These are phyloP conservation scores for Calamus simplicifolius DNA, from an alignment of 176 grass and related monocot genomes.

Conservation along the genomic window DNA sequence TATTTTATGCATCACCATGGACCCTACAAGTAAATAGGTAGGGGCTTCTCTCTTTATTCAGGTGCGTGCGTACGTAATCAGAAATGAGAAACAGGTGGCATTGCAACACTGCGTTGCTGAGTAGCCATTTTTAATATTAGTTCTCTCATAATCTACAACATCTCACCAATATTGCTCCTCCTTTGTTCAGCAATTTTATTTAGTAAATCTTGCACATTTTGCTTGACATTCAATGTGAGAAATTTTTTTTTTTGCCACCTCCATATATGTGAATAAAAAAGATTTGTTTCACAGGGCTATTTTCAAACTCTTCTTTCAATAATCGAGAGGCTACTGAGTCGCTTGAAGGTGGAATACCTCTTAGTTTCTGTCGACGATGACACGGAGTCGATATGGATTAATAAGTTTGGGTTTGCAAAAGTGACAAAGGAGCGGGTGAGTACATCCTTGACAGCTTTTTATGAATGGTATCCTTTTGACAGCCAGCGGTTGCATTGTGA, in stretches of 20 bases:
- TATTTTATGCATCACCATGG: too few species aligned
- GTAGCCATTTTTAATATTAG: too few species aligned
- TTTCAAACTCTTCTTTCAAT: conserved; percentile 44
- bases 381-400: conserved; percentile 56
- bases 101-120: too few species aligned
- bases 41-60: too few species aligned
- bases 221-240: not conserved
- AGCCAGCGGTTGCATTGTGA: not conserved
- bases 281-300: conserved; percentile 43
- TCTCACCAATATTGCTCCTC: not conserved
- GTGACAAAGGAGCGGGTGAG: conserved; percentile 50
- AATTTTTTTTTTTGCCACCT: not conserved
- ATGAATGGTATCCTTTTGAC: not conserved
- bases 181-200: not conserved
- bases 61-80: too few species aligned
- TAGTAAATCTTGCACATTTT: not conserved
- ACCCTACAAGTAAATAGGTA: too few species aligned
- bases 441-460: not conserved
- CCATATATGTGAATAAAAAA: not conserved
- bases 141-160: too few species aligned
- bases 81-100: too few species aligned
- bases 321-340: conserved; percentile 41
- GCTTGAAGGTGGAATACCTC: conserved; percentile 39
- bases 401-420: conserved; percentile 68
- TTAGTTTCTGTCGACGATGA: conserved; percentile 42